Evolutionary conservation across 1,139 yeast species (phyloP), one percentile per base, ranked within the genome.

Genomic region (Meyerozyma carpophila): DNA sequence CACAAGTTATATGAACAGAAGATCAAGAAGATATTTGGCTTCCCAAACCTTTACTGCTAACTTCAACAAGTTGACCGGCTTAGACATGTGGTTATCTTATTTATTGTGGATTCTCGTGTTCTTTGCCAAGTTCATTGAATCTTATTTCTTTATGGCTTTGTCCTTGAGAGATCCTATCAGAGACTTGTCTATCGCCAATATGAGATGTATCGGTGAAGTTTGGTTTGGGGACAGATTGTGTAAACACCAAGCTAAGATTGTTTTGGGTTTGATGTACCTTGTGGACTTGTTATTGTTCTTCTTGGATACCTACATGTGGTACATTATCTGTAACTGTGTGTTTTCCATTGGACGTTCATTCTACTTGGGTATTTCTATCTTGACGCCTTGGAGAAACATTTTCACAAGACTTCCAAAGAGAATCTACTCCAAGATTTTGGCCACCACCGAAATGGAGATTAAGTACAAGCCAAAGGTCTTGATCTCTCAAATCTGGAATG

Each of bases 351-450:
- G 96, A 58, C 88, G 96, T 65, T 93, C 98, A 25, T 93, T 93
- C 79, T 93, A 91, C 77, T 78, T 93, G 68, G 98, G 98, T 84
- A 90, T 93, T 59, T 93, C 98, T 43, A 91, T 93, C 54, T 84
- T 91, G 77, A 93, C 98, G 44, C 98, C 98, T 50, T 93, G 98
- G 98, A 86, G 98, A 82, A 93, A 93, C 66, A 91, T 93, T 59
- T 93, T 91, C 76, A 84, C 96, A 49, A 84, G 98, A 69, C 77
- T 93, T 63, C 98, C 98, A 66, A 93, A 93, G 82, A 88, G 98
- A 82, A 89, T 93, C 57, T 93, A 93, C 76, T 89, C 97, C 47
- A 93, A 93, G 81, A 82, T 93, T 54, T 81, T 93, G 68, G 98
- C 98, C 41, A 93, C 98, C 37, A 88, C 96, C 53, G 98, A 93